Percentiles rank a stretch among this genome's conserved stretches.
Evolutionary conservation across 2,329 filamentous ascomycete species (phyloP).

Genomic region (Botrytis galanthina): DNA sequence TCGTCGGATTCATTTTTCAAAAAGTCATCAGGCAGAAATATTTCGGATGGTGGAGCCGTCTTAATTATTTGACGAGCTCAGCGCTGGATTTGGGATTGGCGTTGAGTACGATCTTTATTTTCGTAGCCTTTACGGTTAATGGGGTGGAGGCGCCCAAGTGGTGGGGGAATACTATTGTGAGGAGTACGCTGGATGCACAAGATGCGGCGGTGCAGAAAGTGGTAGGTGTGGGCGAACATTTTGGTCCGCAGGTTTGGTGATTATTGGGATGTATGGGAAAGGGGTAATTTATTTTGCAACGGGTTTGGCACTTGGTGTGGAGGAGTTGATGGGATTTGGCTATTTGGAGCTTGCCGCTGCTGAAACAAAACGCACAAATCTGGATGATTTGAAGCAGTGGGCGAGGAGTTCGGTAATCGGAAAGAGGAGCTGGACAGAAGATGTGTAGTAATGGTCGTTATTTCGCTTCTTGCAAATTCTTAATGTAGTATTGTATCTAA

Average conservation of each 20-base stretch:
- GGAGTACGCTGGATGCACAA: neutral
- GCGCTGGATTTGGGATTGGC: slow-evolving; percentile 68
- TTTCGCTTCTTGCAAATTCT: neutral
- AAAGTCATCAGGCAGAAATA: slow-evolving; percentile 63
- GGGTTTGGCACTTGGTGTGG: neutral
- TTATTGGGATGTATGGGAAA: neutral
- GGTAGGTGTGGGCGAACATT: neutral
- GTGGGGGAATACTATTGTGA: neutral
- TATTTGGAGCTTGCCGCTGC: too few species aligned
- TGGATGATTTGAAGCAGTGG: neutral
- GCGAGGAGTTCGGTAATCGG: too few species aligned
- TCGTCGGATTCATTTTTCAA: slow-evolving; percentile 66
- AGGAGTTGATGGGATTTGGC: neutral
- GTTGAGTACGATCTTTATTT: slow-evolving; percentile 70
- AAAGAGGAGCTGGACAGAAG: neutral
- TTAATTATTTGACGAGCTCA: slow-evolving; percentile 73
- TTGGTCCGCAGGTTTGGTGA: neutral
- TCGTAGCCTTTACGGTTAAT: slow-evolving; percentile 55
- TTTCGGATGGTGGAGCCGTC: slow-evolving; percentile 72
- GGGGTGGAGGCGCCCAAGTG: slow-evolving; percentile 42
- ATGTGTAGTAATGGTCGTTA: neutral
- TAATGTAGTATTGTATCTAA: neutral
- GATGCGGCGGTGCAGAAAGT: neutral
- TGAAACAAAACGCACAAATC: neutral
- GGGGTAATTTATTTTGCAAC: neutral